Percentiles rank a stretch among this genome's conserved stretches.
Evolutionary conservation across 148 eudicot species (phyloP).

Genomic region (Vaccinium myrtillus): DNA sequence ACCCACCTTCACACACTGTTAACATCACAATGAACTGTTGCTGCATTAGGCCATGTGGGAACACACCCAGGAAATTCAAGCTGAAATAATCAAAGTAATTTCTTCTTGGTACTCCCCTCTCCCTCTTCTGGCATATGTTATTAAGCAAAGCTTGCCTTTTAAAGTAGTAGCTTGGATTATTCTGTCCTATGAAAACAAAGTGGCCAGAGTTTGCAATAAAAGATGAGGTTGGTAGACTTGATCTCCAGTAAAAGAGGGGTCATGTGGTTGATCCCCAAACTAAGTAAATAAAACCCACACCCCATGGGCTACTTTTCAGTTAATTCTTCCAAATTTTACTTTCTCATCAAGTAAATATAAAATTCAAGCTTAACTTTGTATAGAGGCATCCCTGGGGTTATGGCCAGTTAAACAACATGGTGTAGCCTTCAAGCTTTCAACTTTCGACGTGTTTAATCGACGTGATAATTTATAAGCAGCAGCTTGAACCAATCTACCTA

Average conservation of each 20-base stretch:
- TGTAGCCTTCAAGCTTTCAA: neutral
- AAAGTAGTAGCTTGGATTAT: neutral
- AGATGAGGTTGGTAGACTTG: neutral
- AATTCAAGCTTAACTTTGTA: neutral
- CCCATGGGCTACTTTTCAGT: neutral
- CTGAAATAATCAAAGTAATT: neutral
- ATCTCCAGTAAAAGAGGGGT: neutral
- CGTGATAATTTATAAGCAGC: neutral
- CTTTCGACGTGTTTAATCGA: neutral
- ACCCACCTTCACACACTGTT: neutral
- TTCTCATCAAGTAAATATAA: neutral
- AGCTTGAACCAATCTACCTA: neutral
- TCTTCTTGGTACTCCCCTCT: neutral
- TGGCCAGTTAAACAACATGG: neutral
- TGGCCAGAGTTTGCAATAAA: neutral
- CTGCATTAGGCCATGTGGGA: neutral
- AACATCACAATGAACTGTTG: neutral
- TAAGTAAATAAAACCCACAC: neutral
- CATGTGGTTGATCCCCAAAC: neutral
- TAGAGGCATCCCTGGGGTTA: neutral
- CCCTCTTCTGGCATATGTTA: neutral
- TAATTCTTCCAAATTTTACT: neutral
- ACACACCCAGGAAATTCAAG: conserved; percentile 6
- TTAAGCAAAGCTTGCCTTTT: neutral
- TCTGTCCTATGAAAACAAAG: neutral